phyloP scores from a whole-genome alignment of 1,284 basidiomycete species.

The Mycosarcoma mackinlayi region DNA sequence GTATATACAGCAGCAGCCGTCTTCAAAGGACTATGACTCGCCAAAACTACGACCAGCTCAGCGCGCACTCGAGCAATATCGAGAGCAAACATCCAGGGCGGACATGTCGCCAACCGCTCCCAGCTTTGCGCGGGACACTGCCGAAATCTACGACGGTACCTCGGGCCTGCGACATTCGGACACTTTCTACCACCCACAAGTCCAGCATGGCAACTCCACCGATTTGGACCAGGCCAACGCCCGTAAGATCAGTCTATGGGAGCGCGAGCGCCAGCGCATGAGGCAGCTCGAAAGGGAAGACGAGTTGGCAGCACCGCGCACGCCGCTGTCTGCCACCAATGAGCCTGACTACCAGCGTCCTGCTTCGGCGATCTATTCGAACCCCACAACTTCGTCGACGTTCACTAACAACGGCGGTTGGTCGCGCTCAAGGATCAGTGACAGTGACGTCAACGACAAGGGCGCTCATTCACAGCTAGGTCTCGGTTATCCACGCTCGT shows the following conservation, averaged over 20 bases:
- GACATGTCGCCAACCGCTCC: conserved; percentile 14
- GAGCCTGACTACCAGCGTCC: conserved; percentile 18
- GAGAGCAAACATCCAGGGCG: conserved; percentile 13
- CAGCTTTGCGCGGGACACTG: conserved; percentile 6
- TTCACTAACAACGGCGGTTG: conserved; percentile 16
- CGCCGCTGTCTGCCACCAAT: conserved; percentile 7
- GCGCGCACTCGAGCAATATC: conserved; percentile 42
- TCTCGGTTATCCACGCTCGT: conserved; percentile 26
- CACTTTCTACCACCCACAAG: conserved; percentile 13
- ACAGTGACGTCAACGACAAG: conserved; percentile 11
- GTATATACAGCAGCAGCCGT: conserved; percentile 7
- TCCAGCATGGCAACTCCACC: conserved; percentile 14
- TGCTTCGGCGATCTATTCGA: conserved; percentile 15
- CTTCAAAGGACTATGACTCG: conserved; percentile 8
- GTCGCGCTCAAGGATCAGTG: conserved; percentile 27
- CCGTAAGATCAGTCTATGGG: conserved; percentile 48
- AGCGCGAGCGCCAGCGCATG: conserved; percentile 53
- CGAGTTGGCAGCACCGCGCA: conserved; percentile 23
- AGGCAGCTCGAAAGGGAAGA: conserved; percentile 47
- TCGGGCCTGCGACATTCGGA: conserved; percentile 13
- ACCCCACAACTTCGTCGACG: conserved; percentile 12
- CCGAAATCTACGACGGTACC: neutral
- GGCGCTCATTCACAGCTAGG: conserved; percentile 19
- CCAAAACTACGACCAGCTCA: conserved; percentile 38
- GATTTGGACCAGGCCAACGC: conserved; percentile 15